These are phyloP conservation scores for Trametes cingulata DNA, from an alignment of 768 basidiomycete species.

Conservation along the genomic window DNA sequence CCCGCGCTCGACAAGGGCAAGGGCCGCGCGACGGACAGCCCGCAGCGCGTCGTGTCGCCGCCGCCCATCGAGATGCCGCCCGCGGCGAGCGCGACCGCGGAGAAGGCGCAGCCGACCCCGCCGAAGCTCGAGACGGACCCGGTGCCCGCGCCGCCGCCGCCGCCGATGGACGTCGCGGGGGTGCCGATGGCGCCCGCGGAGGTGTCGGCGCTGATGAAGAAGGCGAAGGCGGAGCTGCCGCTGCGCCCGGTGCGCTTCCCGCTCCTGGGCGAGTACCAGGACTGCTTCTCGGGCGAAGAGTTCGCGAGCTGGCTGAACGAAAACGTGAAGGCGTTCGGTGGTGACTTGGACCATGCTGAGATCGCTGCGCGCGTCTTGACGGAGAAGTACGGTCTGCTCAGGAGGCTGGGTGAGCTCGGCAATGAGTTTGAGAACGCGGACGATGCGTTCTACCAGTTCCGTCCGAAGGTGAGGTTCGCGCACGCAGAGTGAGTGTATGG, in stretches of 20 bases:
- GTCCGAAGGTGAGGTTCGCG: conserved; percentile 60
- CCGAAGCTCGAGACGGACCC: conserved; percentile 35
- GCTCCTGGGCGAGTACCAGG: conserved; percentile 79
- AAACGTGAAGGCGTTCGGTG: conserved; percentile 76
- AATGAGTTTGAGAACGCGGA: conserved; percentile 78
- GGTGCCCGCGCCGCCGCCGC: conserved; percentile 41
- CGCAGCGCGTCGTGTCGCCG: conserved; percentile 48
- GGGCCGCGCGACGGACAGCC: conserved; percentile 56
- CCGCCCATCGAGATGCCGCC: conserved; percentile 64
- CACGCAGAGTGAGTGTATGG: not conserved
- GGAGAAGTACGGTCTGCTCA: conserved; percentile 54
- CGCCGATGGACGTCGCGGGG: conserved; percentile 74
- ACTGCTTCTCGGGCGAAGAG: conserved; percentile 88
- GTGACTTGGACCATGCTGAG: conserved; percentile 76
- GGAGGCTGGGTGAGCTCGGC: conserved; percentile 81
- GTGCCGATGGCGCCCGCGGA: conserved; percentile 64
- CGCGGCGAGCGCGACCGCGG: too few relatives aligned
- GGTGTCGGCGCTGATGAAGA: conserved; percentile 67
- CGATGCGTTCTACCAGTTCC: conserved; percentile 83
- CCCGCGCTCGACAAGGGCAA: conserved; percentile 85
- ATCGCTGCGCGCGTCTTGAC: conserved; percentile 60
- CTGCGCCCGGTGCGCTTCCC: conserved; percentile 75
- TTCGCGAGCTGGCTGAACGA: conserved; percentile 82
- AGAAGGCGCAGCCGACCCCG: conserved; percentile 18
- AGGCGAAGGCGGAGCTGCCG: conserved; percentile 72